Percentiles rank a stretch among this genome's conserved stretches.
Evolutionary conservation across 192 early-diverging fungal genomes (phyloP).

Genomic region (Podila horticola): DNA sequence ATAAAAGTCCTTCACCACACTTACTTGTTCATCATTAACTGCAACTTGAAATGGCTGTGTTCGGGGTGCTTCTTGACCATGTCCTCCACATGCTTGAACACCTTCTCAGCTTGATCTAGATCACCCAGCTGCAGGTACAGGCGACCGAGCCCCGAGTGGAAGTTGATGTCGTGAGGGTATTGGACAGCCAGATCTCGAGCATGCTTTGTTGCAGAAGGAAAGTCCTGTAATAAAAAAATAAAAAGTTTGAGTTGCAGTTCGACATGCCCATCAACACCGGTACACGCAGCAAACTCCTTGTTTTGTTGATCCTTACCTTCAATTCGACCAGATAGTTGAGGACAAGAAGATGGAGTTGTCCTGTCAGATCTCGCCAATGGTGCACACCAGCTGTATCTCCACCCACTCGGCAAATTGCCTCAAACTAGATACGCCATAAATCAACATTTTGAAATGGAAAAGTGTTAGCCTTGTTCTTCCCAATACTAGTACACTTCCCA

Average conservation of each 20-base stretch:
- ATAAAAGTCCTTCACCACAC: not conserved
- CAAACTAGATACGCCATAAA: constrained; percentile 13
- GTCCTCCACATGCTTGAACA: constrained; percentile 35
- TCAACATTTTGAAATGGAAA: not conserved
- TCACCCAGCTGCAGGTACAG: constrained; percentile 59
- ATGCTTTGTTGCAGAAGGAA: constrained; percentile 42
- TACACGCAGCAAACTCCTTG: too few species aligned
- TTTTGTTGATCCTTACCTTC: constrained; percentile 6
- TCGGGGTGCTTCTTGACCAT: constrained; percentile 25
- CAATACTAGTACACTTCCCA: too few species aligned
- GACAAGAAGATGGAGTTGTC: constrained; percentile 58
- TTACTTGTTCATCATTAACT: constrained; percentile 53
- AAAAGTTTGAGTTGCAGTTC: too few species aligned
- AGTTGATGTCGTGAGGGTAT: constrained; percentile 45
- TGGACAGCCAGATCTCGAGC: constrained; percentile 41
- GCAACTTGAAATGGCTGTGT: constrained; percentile 26
- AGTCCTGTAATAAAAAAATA: constrained; percentile 22
- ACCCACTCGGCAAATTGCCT: constrained; percentile 23
- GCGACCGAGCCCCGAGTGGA: constrained; percentile 56
- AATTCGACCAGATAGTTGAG: constrained; percentile 55
- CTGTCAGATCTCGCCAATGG: constrained; percentile 52
- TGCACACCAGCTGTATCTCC: constrained; percentile 16
- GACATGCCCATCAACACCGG: too few species aligned
- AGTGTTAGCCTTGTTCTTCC: too few species aligned
- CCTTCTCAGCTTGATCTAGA: constrained; percentile 51